Conservation (phyloP, 257 asterid genomes). For the Fraxinus americana region DNA sequence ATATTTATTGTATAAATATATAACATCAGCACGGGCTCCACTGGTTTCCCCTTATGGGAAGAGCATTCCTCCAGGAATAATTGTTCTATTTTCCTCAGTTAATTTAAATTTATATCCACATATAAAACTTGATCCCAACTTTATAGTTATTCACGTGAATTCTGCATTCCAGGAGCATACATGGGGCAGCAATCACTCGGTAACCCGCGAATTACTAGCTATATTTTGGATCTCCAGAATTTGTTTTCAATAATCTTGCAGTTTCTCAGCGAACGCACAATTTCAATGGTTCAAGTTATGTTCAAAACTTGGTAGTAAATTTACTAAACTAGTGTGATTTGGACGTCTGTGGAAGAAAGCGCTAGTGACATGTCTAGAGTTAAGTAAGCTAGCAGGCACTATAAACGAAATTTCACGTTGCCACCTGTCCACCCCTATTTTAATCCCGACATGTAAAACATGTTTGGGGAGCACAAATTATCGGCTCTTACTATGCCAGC, state of each 20-base stretch:
- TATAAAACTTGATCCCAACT: background rate
- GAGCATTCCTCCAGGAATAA: constrained; percentile 50
- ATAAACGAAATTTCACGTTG: background rate
- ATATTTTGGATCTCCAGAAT: constrained; percentile 8
- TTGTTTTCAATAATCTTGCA: background rate
- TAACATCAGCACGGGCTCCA: constrained; percentile 30
- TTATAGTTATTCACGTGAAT: constrained; percentile 1
- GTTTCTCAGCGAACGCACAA: background rate
- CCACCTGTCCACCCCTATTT: background rate
- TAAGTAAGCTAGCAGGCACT: background rate
- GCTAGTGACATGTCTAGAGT: background rate
- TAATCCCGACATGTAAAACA: background rate
- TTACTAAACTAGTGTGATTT: background rate
- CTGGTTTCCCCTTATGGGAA: constrained; percentile 46
- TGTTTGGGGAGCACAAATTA: background rate
- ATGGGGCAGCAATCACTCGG: constrained; percentile 46
- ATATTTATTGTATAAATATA: too few relatives aligned
- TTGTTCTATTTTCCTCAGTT: background rate
- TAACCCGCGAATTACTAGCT: constrained; percentile 47
- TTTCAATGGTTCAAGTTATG: background rate
- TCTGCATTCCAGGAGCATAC: constrained; percentile 51
- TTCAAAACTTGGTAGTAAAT: background rate
- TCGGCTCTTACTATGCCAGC: background rate
- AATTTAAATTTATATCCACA: background rate
- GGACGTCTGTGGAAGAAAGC: background rate